A percentile compares a stretch with the other conserved stretches of the same genome.
phyloP scores from a whole-genome alignment of 345 rosid genomes.

The Isatis tinctoria region DNA sequence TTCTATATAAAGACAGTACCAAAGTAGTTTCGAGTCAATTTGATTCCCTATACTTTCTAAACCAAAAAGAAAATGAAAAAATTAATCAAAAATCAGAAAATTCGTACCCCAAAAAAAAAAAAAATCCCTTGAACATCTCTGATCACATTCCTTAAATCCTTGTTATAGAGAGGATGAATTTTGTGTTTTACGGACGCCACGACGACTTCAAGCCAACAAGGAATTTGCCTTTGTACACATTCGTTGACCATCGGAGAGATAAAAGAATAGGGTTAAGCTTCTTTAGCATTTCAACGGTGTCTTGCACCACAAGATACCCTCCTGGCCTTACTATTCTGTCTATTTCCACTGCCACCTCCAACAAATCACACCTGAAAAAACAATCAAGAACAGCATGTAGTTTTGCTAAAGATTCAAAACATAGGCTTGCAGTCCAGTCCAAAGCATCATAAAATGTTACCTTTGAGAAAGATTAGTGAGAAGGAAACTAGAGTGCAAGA shows the following conservation, averaged over 20 bases:
- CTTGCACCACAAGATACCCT: slow-evolving; percentile 73
- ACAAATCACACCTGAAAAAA: slow-evolving; percentile 55
- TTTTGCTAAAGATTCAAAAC: neutral
- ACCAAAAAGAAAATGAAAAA: neutral
- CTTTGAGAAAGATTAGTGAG: slow-evolving; percentile 47
- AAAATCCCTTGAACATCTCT: neutral
- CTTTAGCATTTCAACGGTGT: slow-evolving; percentile 50
- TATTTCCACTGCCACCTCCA: slow-evolving; percentile 61
- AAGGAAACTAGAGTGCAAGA: slow-evolving; percentile 76
- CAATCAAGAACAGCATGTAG: neutral
- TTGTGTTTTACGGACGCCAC: slow-evolving; percentile 57
- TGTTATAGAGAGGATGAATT: neutral
- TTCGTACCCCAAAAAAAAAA: neutral
- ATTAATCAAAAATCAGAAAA: neutral
- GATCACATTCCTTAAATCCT: neutral
- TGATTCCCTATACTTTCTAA: slow-evolving; percentile 5
- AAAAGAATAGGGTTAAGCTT: slow-evolving; percentile 53
- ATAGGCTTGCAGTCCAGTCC: neutral
- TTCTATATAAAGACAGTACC: neutral
- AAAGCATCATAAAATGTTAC: slow-evolving; percentile 25
- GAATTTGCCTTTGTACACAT: slow-evolving; percentile 50
- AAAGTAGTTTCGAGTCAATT: neutral
- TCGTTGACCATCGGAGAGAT: slow-evolving; percentile 72
- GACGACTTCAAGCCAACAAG: slow-evolving; percentile 65
- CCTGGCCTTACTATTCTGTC: slow-evolving; percentile 83